phyloP scores from a whole-genome alignment of 2,329 filamentous ascomycete genomes.

The Fusarium pseudoanthophilum region DNA sequence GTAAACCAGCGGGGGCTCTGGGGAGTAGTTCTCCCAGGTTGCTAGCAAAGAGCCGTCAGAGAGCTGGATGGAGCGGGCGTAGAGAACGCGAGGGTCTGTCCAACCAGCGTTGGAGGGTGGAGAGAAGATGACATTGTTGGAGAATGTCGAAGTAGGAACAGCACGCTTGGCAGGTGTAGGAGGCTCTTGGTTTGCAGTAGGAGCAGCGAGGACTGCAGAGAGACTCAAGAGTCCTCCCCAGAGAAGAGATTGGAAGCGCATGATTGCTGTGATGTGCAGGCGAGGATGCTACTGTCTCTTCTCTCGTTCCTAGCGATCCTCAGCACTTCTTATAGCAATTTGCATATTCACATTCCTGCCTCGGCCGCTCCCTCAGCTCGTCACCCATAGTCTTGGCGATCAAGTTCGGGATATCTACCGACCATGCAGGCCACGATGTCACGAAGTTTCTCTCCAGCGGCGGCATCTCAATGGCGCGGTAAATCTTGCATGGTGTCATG shows the following conservation, averaged over 20 bases:
- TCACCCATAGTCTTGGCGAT: constrained; percentile 3
- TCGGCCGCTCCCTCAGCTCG: background rate
- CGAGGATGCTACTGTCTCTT: background rate
- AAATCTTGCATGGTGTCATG: constrained; percentile 7
- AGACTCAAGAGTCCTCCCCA: constrained; percentile 34
- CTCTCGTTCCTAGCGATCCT: background rate
- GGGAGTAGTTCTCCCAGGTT: constrained; percentile 68
- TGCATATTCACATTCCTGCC: background rate
- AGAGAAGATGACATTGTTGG: constrained; percentile 53
- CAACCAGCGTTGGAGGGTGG: constrained; percentile 50
- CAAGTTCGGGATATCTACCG: constrained; percentile 20
- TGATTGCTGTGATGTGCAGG: background rate
- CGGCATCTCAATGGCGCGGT: constrained; percentile 20
- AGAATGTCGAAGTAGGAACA: constrained; percentile 33
- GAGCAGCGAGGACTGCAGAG: constrained; percentile 38
- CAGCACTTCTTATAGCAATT: background rate
- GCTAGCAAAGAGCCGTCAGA: constrained; percentile 59
- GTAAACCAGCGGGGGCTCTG: constrained; percentile 64
- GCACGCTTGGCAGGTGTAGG: constrained; percentile 21
- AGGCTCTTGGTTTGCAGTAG: constrained; percentile 16
- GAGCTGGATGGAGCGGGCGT: constrained; percentile 58
- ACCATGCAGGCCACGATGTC: background rate
- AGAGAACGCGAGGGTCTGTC: constrained; percentile 57
- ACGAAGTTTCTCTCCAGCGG: background rate
- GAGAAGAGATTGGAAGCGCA: constrained; percentile 27